Evolutionary conservation across 768 basidiomycete genomes (phyloP).

Genomic region (Hortiboletus campestris): DNA sequence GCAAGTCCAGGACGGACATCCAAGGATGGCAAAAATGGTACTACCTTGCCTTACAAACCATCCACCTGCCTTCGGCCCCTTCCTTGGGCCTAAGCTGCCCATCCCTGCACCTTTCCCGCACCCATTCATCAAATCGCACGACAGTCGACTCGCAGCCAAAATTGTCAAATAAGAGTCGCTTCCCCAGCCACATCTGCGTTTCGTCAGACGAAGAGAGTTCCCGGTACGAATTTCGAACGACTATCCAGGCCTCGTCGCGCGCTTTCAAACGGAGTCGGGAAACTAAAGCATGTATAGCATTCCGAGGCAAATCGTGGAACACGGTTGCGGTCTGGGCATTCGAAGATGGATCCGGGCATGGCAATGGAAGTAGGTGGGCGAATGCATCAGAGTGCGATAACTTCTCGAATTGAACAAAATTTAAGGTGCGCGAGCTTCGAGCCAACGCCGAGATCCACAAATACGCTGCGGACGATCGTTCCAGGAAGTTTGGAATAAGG

Average conservation of each 20-base stretch:
- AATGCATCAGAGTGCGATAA: constrained; percentile 38
- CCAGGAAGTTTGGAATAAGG: constrained; percentile 35
- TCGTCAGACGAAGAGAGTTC: constrained; percentile 46
- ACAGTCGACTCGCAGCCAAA: constrained; percentile 28
- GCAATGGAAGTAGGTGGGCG: constrained; percentile 18
- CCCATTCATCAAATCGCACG: constrained; percentile 51
- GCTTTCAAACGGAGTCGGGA: constrained; percentile 49
- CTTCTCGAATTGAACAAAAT: constrained; percentile 52
- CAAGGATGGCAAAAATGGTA: not conserved
- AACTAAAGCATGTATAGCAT: constrained; percentile 45
- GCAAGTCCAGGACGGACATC: not conserved
- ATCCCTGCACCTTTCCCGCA: constrained; percentile 38
- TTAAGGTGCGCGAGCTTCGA: constrained; percentile 47
- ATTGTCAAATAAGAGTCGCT: constrained; percentile 45
- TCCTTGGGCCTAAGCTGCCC: constrained; percentile 59
- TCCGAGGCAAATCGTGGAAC: constrained; percentile 30
- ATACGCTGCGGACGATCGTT: constrained; percentile 33
- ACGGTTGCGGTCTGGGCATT: not conserved
- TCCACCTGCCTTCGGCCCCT: constrained; percentile 57
- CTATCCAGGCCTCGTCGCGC: constrained; percentile 54
- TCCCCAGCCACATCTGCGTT: constrained; percentile 47
- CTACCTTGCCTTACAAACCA: constrained; percentile 51
- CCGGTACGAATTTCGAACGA: constrained; percentile 62
- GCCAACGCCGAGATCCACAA: constrained; percentile 57
- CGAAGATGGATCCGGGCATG: constrained; percentile 3